phyloP scores from a whole-genome alignment of 345 rosid genomes.

The Sonneratia alba region DNA sequence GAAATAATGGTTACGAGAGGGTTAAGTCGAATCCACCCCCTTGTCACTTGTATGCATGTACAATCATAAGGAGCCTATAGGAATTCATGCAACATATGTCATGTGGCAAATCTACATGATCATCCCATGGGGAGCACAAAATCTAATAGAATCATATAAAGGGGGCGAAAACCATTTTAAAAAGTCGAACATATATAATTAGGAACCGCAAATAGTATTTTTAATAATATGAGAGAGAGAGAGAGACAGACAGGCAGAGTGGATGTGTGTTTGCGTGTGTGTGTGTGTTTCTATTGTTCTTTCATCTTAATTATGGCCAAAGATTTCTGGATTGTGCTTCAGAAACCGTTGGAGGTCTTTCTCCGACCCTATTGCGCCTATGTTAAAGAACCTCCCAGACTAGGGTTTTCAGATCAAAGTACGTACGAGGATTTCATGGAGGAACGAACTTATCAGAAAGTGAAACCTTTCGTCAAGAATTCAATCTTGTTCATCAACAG shows the following conservation, averaged over 20 bases:
- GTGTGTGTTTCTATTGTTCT: conserved; percentile 3
- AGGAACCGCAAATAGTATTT: conserved; percentile 21
- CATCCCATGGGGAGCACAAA: conserved; percentile 45
- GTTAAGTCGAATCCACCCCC: background rate
- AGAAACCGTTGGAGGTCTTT: background rate
- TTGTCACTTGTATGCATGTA: background rate
- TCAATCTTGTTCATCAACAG: background rate
- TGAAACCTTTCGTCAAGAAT: background rate
- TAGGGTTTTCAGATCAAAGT: background rate
- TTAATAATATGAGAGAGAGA: conserved; percentile 30
- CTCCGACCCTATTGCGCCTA: background rate
- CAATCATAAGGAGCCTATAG: background rate
- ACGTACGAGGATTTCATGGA: background rate
- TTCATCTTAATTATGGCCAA: conserved; percentile 4
- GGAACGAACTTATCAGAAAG: background rate
- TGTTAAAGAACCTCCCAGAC: background rate
- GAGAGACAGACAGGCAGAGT: too few species aligned
- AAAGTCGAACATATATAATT: conserved; percentile 24
- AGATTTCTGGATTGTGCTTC: background rate
- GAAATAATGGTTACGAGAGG: too few species aligned
- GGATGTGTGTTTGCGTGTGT: background rate
- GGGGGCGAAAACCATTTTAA: conserved; percentile 20
- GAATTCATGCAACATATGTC: background rate
- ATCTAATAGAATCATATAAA: conserved; percentile 42
- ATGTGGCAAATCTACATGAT: background rate